A percentile compares a stretch with the other conserved stretches of the same genome.
These are phyloP conservation scores for Herpetomonas muscarum DNA, from an alignment of 208 protist species.

Conservation along the genomic window DNA sequence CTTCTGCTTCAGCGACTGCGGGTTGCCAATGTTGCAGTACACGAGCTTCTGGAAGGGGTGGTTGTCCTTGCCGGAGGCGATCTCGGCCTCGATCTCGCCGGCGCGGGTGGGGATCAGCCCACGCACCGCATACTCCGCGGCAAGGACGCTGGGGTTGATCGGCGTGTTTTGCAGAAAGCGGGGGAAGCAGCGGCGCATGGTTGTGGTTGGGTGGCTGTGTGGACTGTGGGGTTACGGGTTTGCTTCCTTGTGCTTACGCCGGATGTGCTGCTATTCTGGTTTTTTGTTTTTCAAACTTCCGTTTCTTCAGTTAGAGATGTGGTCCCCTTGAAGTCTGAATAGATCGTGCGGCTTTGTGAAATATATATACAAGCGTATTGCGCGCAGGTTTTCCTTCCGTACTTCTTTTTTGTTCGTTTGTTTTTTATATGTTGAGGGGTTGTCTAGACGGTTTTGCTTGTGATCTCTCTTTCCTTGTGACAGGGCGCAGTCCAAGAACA, in stretches of 20 bases:
- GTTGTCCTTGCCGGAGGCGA: slow-evolving; percentile 32
- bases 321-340: not conserved
- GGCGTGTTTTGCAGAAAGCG: not conserved
- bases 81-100: slow-evolving; percentile 66
- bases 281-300: not conserved
- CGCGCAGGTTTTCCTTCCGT: too few relatives aligned
- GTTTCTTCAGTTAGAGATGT: not conserved
- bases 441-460: too few relatives aligned
- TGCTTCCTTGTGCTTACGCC: not conserved
- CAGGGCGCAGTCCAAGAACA: too few relatives aligned
- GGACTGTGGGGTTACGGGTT: too few relatives aligned
- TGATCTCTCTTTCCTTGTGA: too few relatives aligned
- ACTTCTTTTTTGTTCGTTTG: too few relatives aligned
- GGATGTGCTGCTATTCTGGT: slow-evolving; percentile 1
- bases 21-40: slow-evolving; percentile 99
- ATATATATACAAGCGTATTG: not conserved
- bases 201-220: too few relatives aligned
- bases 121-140: slow-evolving; percentile 87
- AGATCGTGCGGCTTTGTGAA: not conserved
- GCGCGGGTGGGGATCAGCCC: slow-evolving; percentile 79
- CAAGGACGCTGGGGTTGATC: slow-evolving; percentile 66
- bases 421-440: too few relatives aligned
- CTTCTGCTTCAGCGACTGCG: slow-evolving; percentile 94
- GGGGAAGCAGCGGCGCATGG: not conserved
- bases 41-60: slow-evolving; percentile 88